Conservation (phyloP, 441 rosid genomes). For the Pelargonium myrrhifolium region DNA sequence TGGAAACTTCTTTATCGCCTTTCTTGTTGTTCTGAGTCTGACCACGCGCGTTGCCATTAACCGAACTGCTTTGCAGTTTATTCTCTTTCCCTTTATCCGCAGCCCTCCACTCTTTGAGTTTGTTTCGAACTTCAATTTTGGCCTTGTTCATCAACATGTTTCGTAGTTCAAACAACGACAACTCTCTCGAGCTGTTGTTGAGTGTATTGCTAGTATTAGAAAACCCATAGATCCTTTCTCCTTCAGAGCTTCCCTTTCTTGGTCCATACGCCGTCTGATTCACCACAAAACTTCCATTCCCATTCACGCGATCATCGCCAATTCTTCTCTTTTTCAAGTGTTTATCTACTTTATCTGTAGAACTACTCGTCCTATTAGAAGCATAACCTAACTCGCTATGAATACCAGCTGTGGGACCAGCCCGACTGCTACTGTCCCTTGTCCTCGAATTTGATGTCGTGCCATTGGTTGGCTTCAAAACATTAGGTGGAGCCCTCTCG, state of each 20-base stretch:
- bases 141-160: slow-evolving; percentile 53
- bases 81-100: slow-evolving; percentile 25
- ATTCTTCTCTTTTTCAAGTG: slow-evolving; percentile 38
- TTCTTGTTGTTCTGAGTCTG: slow-evolving; percentile 13
- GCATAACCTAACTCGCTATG: slow-evolving; percentile 31
- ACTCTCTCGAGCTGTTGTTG: slow-evolving; percentile 33
- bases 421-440: slow-evolving; percentile 38
- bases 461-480: slow-evolving; percentile 23
- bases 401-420: slow-evolving; percentile 40
- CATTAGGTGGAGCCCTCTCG: slow-evolving; percentile 52
- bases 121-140: slow-evolving; percentile 29
- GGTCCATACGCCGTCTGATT: slow-evolving; percentile 24
- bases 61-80: slow-evolving; percentile 22
- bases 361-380: slow-evolving; percentile 40
- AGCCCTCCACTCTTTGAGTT: slow-evolving; percentile 35
- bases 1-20: slow-evolving; percentile 25
- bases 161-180: slow-evolving; percentile 40
- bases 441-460: slow-evolving; percentile 38
- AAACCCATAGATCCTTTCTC: slow-evolving; percentile 25
- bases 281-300: slow-evolving; percentile 26
- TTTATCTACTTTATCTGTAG: slow-evolving; percentile 52
- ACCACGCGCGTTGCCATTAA: slow-evolving; percentile 18
- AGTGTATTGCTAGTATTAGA: slow-evolving; percentile 18
- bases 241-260: slow-evolving; percentile 30
- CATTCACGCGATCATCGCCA: slow-evolving; percentile 25